Evolutionary conservation across 1,284 basidiomycete species (phyloP).

Genomic region (Boletus sp.): DNA sequence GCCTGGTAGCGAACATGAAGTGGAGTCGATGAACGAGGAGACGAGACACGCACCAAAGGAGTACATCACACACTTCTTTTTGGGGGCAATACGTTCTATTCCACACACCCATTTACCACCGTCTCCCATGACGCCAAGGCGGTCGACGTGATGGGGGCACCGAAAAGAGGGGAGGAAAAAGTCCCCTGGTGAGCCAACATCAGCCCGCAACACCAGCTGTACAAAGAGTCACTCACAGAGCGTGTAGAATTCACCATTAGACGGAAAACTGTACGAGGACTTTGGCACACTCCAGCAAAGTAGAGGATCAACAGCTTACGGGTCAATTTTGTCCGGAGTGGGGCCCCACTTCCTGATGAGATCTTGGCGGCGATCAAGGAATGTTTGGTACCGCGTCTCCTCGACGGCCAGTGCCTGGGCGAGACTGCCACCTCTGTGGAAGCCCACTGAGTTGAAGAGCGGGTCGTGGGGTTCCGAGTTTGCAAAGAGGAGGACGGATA

Average conservation of each 20-base stretch:
- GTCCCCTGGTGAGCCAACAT: not conserved
- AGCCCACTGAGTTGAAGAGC: constrained; percentile 4
- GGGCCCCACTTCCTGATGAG: constrained; percentile 39
- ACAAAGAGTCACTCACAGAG: not conserved
- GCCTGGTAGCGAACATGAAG: constrained; percentile 33
- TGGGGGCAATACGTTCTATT: constrained; percentile 46
- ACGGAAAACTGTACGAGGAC: constrained; percentile 29
- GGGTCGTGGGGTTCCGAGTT: constrained; percentile 23
- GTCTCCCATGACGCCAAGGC: not conserved
- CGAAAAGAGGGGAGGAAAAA: not conserved
- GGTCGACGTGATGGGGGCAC: not conserved
- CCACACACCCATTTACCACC: constrained; percentile 49
- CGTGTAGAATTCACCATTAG: constrained; percentile 40
- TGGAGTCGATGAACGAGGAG: not conserved
- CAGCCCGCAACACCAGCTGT: not conserved
- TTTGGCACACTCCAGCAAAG: not conserved
- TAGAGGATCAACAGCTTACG: constrained; percentile 22
- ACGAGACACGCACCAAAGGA: constrained; percentile 46
- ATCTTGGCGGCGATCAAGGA: constrained; percentile 25
- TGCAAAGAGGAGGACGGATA: constrained; percentile 34
- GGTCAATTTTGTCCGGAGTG: constrained; percentile 35
- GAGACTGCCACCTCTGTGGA: constrained; percentile 11
- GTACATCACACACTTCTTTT: constrained; percentile 51
- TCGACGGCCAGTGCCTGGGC: constrained; percentile 23
- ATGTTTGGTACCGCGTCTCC: constrained; percentile 27